Evolutionary conservation across 805 yeast genomes (phyloP), one percentile per base, ranked within the genome.

Genomic region (Candida alai): DNA sequence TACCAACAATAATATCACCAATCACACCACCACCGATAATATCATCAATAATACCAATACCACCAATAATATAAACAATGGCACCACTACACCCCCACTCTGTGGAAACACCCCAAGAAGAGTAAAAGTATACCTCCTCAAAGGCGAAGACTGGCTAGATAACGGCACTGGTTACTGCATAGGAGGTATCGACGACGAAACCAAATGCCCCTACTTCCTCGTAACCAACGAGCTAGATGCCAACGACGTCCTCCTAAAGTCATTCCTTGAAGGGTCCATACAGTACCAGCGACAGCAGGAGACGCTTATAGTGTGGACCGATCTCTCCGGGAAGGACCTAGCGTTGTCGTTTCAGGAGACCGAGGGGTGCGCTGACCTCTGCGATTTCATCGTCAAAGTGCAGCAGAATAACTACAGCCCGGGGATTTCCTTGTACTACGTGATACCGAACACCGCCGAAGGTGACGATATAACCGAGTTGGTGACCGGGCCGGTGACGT

Each of bases 271-370:
- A 47, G 94, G 94, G 0, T 60, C 74, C 19, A 80, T 79, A 3
- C 94, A 84, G 46, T 90, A 84, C 54, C 97, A 90, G 54, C 74
- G 95, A 50, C 97, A 93, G 51, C 96, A 88, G 52, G 97, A 88
- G 39, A 88, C 97, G 0, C 65, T 90, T 30, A 86, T 90, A 7
- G 96, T 90, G 14, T 90, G 97, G 97, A 84, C 94, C 7, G 96
- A 86, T 50, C 69, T 73, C 13, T 78, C 81, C 6, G 72, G 70
- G 4, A 72, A 70, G 34, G 95, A 87, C 56, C 76, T 86, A 43
- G 97, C 97, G 2, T 66, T 90, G 16, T 83, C 94, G 29, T 90
- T 90, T 56, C 96, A 90, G 56, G 97, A 88, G 49, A 78, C 85
- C 22, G 83, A 81, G 29, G 97, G 97, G 0, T 90, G 98, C 57